Evolutionary conservation across 768 basidiomycete species (phyloP).

Genomic region (Kwoniella sp.): DNA sequence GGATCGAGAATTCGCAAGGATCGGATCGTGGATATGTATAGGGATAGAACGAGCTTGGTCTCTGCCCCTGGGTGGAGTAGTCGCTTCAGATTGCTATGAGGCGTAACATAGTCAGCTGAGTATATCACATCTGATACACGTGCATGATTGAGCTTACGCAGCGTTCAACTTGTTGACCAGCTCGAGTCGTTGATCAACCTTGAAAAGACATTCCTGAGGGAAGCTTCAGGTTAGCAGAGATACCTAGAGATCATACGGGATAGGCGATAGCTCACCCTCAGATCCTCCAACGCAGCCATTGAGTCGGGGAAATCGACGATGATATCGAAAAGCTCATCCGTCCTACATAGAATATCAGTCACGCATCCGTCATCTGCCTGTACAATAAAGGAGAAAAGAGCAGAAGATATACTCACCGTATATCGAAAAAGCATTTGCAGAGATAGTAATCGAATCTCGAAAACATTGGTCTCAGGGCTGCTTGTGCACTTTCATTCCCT

Average conservation of each 20-base stretch:
- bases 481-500: constrained; percentile 56
- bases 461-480: constrained; percentile 66
- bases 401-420: constrained; percentile 63
- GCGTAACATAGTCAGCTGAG: constrained; percentile 14
- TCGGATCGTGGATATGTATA: constrained; percentile 90
- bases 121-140: not conserved
- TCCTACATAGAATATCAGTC: constrained; percentile 46
- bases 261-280: constrained; percentile 69
- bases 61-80: constrained; percentile 94
- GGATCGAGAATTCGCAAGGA: constrained; percentile 89
- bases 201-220: constrained; percentile 54
- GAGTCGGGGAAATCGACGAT: constrained; percentile 94
- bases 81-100: constrained; percentile 73
- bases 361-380: not conserved
- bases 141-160: constrained; percentile 62
- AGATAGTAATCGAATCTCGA: constrained; percentile 89
- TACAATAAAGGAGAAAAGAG: constrained; percentile 2
- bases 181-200: constrained; percentile 61
- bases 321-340: constrained; percentile 87
- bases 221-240: constrained; percentile 3
- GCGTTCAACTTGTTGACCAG: constrained; percentile 76
- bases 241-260: not conserved
- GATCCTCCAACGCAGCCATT: constrained; percentile 76
- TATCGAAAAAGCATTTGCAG: constrained; percentile 83
- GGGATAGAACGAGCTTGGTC: constrained; percentile 81